Base-by-base conservation (phyloP, 306 rosid genomes). In the Prinsepia uniflora region DNA sequence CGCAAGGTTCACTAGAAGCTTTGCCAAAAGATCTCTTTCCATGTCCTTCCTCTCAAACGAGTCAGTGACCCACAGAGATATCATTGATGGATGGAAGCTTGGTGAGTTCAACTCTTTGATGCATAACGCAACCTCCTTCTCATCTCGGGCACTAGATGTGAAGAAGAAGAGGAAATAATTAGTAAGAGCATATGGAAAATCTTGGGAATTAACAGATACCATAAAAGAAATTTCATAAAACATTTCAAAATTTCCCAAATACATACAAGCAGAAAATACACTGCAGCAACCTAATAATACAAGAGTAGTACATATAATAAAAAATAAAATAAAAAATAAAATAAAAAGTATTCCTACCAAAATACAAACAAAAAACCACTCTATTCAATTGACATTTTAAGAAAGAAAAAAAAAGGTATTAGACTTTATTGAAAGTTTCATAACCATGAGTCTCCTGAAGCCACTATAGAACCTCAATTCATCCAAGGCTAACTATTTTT, bases 1-100 rank as follows among this genome's bases (percentile, higher is more conserved):
- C 6, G 86, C 70, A 65, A 95, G 96, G 75, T 80, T 70, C 36
- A 88, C 87, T 11, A 95, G 82, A 65, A 95, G 80, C 74, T 80
- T 78, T 11, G 90, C 87, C 78, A 95, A 82, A 72, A 85, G 90
- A 67, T 83, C 92, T 77, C 97, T 84, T 65, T 95, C 91, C 0
- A 45, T 6, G 68, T 91, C 93, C 86, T 88, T 91, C 46, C 88
- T 82, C 87, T 95, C 97, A 65, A 88, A 95, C 19, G 96, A 92
- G 78, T 95, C 92, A 2, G 78, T 72, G 76, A 95, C 86, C 99
- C 97, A 95, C 19, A 87, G 76, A 70, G 86, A 83, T 55, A 95
- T 84, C 90, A 95, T 87, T 12, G 91, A 82, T 14, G 99, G 83
- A 80, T 91, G 89, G 87, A 85, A 91, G 84, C 84, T 81, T 11